Conservation (phyloP, 108 stramenopile species). For the Parietichytrium sp. region DNA sequence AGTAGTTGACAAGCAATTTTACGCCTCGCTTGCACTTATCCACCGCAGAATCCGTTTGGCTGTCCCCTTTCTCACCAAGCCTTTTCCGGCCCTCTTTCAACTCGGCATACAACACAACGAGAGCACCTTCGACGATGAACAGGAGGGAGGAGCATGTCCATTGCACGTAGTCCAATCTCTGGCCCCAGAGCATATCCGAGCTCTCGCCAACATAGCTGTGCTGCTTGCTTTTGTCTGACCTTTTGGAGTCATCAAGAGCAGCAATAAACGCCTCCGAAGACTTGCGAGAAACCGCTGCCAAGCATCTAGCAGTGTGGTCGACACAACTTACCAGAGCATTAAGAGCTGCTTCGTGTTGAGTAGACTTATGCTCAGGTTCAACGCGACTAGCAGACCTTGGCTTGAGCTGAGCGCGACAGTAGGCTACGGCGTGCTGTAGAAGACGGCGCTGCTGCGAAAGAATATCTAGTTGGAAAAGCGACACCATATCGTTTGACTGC, state of each 20-base stretch:
- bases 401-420: conserved; percentile 11
- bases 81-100: background rate
- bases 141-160: conserved; percentile 29
- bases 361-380: no score
- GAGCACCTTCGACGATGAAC: background rate
- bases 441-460: conserved; percentile 32
- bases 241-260: no score
- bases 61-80: background rate
- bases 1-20: conserved; percentile 11
- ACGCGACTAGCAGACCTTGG: no score
- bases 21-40: no score
- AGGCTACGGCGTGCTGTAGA: background rate
- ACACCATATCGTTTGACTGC: no score
- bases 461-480: conserved; percentile 27
- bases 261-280: background rate
- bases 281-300: background rate
- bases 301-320: conserved; percentile 1
- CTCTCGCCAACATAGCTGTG: background rate
- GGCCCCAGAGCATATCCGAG: background rate
- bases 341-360: no score
- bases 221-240: background rate
- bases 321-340: background rate
- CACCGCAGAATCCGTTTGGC: background rate
- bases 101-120: conserved; percentile 3
- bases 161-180: background rate